Percentiles rank a stretch among this genome's conserved stretches.
Conservation (phyloP, 2,329 filamentous ascomycete species). For the Aspergillus tamarii region DNA sequence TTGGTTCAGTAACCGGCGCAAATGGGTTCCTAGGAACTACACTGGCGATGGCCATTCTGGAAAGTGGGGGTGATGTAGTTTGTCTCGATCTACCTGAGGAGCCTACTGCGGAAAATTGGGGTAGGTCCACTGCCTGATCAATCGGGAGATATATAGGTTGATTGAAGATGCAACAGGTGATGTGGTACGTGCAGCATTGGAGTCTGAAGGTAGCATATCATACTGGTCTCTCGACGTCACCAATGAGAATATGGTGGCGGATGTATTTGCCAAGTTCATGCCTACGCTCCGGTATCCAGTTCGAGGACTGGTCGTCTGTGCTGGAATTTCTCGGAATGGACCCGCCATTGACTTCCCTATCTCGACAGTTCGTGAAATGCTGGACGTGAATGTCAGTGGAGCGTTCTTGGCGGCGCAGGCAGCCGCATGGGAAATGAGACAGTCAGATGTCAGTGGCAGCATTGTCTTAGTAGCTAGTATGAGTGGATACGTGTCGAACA, state of each 20-base stretch:
- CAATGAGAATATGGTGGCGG: constrained; percentile 18
- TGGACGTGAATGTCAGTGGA: constrained; percentile 33
- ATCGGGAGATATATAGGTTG: no score
- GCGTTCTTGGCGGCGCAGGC: constrained; percentile 26
- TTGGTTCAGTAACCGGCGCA: constrained; percentile 26
- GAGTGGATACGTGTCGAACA: constrained; percentile 24
- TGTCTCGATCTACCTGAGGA: constrained; percentile 30
- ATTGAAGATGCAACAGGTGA: constrained; percentile 4
- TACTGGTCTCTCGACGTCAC: constrained; percentile 30
- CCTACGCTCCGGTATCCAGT: constrained; percentile 28
- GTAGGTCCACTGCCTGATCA: not conserved
- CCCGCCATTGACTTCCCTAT: constrained; percentile 31
- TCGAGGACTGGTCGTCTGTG: constrained; percentile 37
- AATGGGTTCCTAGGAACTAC: constrained; percentile 26
- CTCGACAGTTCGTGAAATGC: constrained; percentile 12
- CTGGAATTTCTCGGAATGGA: constrained; percentile 33
- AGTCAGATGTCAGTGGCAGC: constrained; percentile 9
- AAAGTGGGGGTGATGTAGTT: constrained; percentile 39
- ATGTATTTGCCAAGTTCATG: constrained; percentile 23
- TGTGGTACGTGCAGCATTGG: constrained; percentile 14
- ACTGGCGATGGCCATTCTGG: constrained; percentile 28
- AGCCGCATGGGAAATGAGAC: constrained; percentile 14
- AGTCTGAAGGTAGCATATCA: constrained; percentile 7
- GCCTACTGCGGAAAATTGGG: constrained; percentile 15
- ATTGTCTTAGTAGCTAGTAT: constrained; percentile 28